Percentiles rank a stretch among this genome's conserved stretches.
Conservation (phyloP, 371 early-diverging fungal species). For the Syncephalastrum contaminatum region DNA sequence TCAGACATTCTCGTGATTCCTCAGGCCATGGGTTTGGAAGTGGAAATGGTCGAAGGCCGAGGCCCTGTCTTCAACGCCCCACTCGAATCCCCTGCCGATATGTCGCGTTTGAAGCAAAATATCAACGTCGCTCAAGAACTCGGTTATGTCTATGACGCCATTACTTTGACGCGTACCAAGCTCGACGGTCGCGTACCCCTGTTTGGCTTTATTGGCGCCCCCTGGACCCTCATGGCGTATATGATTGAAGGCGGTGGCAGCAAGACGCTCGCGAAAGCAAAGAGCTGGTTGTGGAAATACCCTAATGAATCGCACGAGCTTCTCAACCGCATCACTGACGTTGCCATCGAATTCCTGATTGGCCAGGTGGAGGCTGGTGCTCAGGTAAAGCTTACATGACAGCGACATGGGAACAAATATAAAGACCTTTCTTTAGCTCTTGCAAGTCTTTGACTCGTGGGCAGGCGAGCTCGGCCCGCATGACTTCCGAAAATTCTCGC, state of each 20-base stretch:
- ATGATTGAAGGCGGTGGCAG: slow-evolving; percentile 98
- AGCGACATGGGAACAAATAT: not conserved
- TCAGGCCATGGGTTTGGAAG: slow-evolving; percentile 94
- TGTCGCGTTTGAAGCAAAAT: slow-evolving; percentile 59
- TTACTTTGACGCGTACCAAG: slow-evolving; percentile 86
- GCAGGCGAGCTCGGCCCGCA: slow-evolving; percentile 88
- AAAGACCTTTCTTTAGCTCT: slow-evolving; percentile 49
- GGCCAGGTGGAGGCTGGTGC: slow-evolving; percentile 98
- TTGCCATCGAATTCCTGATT: slow-evolving; percentile 82
- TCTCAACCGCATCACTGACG: slow-evolving; percentile 80
- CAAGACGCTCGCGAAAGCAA: slow-evolving; percentile 87
- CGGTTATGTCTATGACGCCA: slow-evolving; percentile 93
- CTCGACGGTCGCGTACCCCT: slow-evolving; percentile 90
- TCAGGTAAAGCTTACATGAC: slow-evolving; percentile 60
- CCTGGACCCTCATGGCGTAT: slow-evolving; percentile 98
- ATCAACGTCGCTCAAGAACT: slow-evolving; percentile 78
- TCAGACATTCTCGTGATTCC: slow-evolving; percentile 97
- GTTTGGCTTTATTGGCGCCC: slow-evolving; percentile 95
- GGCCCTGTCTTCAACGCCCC: slow-evolving; percentile 94
- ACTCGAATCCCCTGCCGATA: slow-evolving; percentile 70
- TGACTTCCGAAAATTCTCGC: slow-evolving; percentile 80
- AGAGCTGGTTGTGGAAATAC: slow-evolving; percentile 85
- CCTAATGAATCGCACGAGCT: slow-evolving; percentile 80
- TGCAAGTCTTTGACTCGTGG: slow-evolving; percentile 98
- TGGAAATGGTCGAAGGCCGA: slow-evolving; percentile 89